Evolutionary conservation across 805 yeast genomes (phyloP).

Genomic region (Helenozyma rhizophorensis): DNA sequence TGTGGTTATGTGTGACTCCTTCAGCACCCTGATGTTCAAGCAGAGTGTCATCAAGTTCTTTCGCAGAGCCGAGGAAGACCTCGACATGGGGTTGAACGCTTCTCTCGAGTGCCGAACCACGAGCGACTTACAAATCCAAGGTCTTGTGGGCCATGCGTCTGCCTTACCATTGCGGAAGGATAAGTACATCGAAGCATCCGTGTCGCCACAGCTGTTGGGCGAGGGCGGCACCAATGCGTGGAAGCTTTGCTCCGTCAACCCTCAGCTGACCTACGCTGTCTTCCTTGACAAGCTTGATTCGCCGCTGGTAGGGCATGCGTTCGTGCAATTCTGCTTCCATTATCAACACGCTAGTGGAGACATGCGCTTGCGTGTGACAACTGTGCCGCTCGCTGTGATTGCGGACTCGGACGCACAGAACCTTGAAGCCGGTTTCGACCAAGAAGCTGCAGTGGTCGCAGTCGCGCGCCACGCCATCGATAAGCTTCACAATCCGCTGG

Average conservation of each 20-base stretch:
- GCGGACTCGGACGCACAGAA: slow-evolving; percentile 37
- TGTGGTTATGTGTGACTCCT: slow-evolving; percentile 60
- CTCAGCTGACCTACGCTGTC: slow-evolving; percentile 57
- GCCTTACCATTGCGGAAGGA: slow-evolving; percentile 35
- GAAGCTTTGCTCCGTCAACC: slow-evolving; percentile 53
- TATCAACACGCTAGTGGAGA: slow-evolving; percentile 62
- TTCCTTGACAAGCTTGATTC: slow-evolving; percentile 49
- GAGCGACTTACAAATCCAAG: slow-evolving; percentile 48
- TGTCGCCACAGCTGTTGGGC: slow-evolving; percentile 40
- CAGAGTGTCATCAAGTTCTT: slow-evolving; percentile 58
- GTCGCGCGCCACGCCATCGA: slow-evolving; percentile 51
- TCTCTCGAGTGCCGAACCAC: slow-evolving; percentile 54
- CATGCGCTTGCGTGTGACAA: slow-evolving; percentile 57
- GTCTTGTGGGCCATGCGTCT: slow-evolving; percentile 60
- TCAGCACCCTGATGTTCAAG: slow-evolving; percentile 62
- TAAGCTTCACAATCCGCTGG: slow-evolving; percentile 22
- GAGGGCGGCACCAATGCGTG: slow-evolving; percentile 53
- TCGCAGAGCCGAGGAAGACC: slow-evolving; percentile 26
- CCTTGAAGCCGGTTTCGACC: slow-evolving; percentile 53
- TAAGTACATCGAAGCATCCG: slow-evolving; percentile 18
- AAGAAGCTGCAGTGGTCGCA: slow-evolving; percentile 64
- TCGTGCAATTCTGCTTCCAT: slow-evolving; percentile 52
- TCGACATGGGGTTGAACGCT: slow-evolving; percentile 55
- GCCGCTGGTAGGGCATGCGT: slow-evolving; percentile 22
- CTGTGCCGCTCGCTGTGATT: slow-evolving; percentile 43